Percentiles rank a stretch among this genome's conserved stretches.
Conservation (phyloP, 371 early-diverging fungal species). For the Fennellomyces sp. region DNA sequence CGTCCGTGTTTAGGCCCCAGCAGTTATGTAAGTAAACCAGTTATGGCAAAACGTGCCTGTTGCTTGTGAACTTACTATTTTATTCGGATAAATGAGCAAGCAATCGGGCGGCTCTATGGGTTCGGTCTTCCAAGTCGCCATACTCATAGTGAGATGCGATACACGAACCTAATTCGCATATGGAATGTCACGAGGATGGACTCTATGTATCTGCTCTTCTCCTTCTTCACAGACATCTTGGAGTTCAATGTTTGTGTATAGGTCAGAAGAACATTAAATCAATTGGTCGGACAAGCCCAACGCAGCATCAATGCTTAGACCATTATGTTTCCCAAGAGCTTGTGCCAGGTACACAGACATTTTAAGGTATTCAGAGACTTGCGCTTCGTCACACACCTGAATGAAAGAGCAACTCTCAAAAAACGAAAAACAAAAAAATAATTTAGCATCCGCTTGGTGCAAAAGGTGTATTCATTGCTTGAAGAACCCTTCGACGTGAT, state of each 20-base stretch:
- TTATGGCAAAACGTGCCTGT: too few relatives aligned
- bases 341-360: not conserved
- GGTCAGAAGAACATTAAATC: constrained; percentile 37
- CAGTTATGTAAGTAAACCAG: too few relatives aligned
- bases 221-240: constrained; percentile 22
- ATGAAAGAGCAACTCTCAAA: not conserved
- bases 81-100: constrained; percentile 50
- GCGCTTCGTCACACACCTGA: not conserved
- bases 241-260: constrained; percentile 28
- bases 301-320: constrained; percentile 7
- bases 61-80: too few relatives aligned
- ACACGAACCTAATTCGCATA: constrained; percentile 26
- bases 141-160: constrained; percentile 26
- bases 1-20: too few relatives aligned
- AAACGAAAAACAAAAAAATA: not conserved
- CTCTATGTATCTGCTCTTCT: constrained; percentile 17
- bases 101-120: constrained; percentile 39
- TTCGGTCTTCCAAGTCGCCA: constrained; percentile 31
- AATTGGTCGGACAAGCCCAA: constrained; percentile 28
- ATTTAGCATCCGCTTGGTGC: not conserved
- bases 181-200: constrained; percentile 25
- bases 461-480: constrained; percentile 1
- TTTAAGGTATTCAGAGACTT: not conserved
- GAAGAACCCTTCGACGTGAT: not conserved
- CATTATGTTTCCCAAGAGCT: constrained; percentile 1